These are phyloP conservation scores for Ampelomyces quisqualis DNA, from an alignment of 2,329 filamentous ascomycete genomes.

Conservation along the genomic window DNA sequence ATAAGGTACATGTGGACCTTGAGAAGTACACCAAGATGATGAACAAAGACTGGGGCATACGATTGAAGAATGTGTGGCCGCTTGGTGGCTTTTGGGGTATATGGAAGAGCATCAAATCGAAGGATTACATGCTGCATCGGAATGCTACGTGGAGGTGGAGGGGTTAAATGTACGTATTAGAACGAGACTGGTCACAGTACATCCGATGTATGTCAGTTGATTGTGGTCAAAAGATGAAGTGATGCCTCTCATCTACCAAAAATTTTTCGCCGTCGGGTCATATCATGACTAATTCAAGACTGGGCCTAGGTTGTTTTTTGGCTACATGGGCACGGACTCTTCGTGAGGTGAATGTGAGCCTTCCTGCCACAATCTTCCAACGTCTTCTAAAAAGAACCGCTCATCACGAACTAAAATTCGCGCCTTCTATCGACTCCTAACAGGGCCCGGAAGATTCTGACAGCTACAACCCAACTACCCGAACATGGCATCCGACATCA, in stretches of 20 bases:
- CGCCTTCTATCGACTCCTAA: slow-evolving; percentile 4
- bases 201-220: not conserved
- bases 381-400: too few relatives aligned
- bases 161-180: slow-evolving; percentile 4
- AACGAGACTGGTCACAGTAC: not conserved
- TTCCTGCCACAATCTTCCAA: too few relatives aligned
- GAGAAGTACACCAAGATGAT: slow-evolving; percentile 30
- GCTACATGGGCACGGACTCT: too few relatives aligned
- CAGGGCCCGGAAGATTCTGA: not conserved
- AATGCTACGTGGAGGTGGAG: slow-evolving; percentile 39
- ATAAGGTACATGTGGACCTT: slow-evolving; percentile 61
- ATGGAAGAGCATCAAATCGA: slow-evolving; percentile 42
- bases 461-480: not conserved
- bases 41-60: slow-evolving; percentile 27
- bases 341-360: too few relatives aligned
- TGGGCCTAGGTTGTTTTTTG: too few relatives aligned
- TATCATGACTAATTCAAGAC: too few relatives aligned
- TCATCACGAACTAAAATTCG: too few relatives aligned
- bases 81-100: slow-evolving; percentile 43
- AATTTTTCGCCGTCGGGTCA: too few relatives aligned
- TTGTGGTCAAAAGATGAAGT: too few relatives aligned
- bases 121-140: slow-evolving; percentile 40
- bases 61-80: slow-evolving; percentile 38
- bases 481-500: not conserved
- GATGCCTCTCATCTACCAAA: too few relatives aligned